A percentile compares a stretch with the other conserved stretches of the same genome.
These are phyloP conservation scores for Citrus australasica DNA, from an alignment of 345 rosid genomes.

Conservation along the genomic window DNA sequence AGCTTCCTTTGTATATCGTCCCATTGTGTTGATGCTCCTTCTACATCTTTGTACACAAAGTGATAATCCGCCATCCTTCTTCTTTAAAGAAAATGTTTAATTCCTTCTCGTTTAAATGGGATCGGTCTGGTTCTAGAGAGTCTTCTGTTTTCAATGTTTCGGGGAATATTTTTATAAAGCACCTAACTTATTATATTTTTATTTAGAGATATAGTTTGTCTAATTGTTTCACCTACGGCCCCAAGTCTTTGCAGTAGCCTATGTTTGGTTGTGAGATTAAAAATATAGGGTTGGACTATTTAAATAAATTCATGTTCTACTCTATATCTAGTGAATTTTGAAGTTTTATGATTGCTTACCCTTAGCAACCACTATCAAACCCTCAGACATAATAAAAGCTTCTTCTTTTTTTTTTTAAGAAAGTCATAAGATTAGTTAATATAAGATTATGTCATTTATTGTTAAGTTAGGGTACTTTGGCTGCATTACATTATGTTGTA, in stretches of 20 bases:
- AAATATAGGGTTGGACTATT: too few species aligned
- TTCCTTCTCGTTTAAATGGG: neutral
- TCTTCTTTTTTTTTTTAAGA: too few species aligned
- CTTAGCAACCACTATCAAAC: too few species aligned
- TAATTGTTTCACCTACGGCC: neutral
- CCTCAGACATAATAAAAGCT: too few species aligned
- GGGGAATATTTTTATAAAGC: neutral
- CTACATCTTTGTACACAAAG: constrained; percentile 88
- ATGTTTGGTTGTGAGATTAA: too few species aligned
- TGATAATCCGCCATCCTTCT: constrained; percentile 83
- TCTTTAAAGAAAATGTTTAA: neutral
- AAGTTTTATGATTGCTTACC: too few species aligned
- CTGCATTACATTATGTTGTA: too few species aligned
- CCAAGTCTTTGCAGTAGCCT: neutral
- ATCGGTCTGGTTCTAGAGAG: neutral
- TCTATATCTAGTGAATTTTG: too few species aligned
- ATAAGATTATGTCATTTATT: too few species aligned
- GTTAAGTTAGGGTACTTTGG: too few species aligned
- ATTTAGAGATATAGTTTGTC: neutral
- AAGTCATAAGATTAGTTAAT: too few species aligned
- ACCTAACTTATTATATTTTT: neutral
- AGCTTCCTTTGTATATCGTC: constrained; percentile 96
- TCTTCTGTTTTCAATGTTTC: neutral
- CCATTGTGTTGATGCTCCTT: constrained; percentile 98
- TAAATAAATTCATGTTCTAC: too few species aligned